A percentile compares a stretch with the other conserved stretches of the same genome.
These are phyloP conservation scores for Exophiala dermatitidis DNA, from an alignment of 2,329 filamentous ascomycete species.

Conservation along the genomic window DNA sequence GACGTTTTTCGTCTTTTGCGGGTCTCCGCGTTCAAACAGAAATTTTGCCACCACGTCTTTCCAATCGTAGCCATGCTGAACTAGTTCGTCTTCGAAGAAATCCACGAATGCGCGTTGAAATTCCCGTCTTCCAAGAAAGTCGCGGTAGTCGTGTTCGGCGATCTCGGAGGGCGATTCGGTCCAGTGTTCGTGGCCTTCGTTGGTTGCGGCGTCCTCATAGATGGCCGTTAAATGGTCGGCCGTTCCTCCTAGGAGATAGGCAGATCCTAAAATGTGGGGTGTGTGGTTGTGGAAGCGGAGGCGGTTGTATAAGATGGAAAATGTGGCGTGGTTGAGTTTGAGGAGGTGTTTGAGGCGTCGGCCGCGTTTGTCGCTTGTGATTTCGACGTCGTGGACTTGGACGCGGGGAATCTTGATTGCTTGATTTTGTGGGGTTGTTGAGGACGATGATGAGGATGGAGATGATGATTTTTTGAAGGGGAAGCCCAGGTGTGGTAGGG, in stretches of 20 bases:
- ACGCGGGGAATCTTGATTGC: conserved; percentile 55
- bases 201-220: conserved; percentile 67
- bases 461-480: too few species aligned
- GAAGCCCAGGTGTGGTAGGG: too few species aligned
- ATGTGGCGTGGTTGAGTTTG: conserved; percentile 84
- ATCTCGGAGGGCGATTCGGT: conserved; percentile 77
- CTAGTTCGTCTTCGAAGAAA: conserved; percentile 90
- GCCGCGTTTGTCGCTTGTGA: conserved; percentile 66
- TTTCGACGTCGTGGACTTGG: conserved; percentile 71
- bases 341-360: conserved; percentile 84
- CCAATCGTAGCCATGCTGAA: conserved; percentile 72
- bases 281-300: conserved; percentile 74
- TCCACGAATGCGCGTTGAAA: conserved; percentile 90
- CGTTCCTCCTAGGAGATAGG: conserved; percentile 75
- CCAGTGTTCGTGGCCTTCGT: conserved; percentile 64
- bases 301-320: conserved; percentile 72
- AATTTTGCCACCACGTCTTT: conserved; percentile 67
- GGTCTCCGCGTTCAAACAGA: conserved; percentile 55
- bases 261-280: conserved; percentile 65
- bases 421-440: background rate
- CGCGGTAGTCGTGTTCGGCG: conserved; percentile 73
- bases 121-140: conserved; percentile 68
- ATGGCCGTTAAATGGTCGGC: conserved; percentile 66
- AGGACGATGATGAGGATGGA: background rate
- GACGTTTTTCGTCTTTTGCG: conserved; percentile 8